Evolutionary conservation across 176 grass and related monocot species (phyloP), one percentile per base, ranked within the genome.

Genomic region (Aegilops sharonensis): DNA sequence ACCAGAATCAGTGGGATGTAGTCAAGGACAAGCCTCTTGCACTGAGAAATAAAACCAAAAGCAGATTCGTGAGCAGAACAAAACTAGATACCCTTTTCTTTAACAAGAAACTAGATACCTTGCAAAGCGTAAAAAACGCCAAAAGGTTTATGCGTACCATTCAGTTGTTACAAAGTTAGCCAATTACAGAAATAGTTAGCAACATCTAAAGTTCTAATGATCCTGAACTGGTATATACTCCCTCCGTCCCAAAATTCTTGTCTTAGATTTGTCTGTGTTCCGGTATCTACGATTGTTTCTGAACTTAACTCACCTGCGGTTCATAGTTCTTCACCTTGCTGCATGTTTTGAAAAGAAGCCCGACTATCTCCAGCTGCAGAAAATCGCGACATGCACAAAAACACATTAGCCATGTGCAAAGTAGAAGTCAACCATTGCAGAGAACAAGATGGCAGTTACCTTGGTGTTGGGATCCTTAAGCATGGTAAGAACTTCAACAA

Each of bases 381-480:
- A 78, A 84, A 3, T 79, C 34, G 42, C 5, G 30, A 81, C 15
- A 67, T 4, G 13, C 14, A 9, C 21, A 5, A 52, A 12, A 67
- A 59, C 1, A 1, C 7, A 85, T 43, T 47, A 61, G 13, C 54
- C 45, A 39, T 79, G 62, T 48, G 11, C 68, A 81, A 48, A 68
- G 45, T 68, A 75, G 2, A 68, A 72, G 37, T 4, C n/a, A 31
- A 20, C 17, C 12, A 59, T 20, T 42, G 42, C 57, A 45, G 13
- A 35, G 1, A 24, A 31, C 70, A 77, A 64, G 4, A 72, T 32
- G 11, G 1, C 24, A 65, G n/a, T 24, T 68, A 94, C 89, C 89
- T 89, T 66, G 5, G 60, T 87, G 72, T 94, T 71, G 20, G 92
- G 92, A 74, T 91, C 82, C 63, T 91, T 89, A 11, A 94, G 78